Base-by-base conservation (phyloP, 495 filamentous ascomycete genomes). In the Bryoglossum gracile region DNA sequence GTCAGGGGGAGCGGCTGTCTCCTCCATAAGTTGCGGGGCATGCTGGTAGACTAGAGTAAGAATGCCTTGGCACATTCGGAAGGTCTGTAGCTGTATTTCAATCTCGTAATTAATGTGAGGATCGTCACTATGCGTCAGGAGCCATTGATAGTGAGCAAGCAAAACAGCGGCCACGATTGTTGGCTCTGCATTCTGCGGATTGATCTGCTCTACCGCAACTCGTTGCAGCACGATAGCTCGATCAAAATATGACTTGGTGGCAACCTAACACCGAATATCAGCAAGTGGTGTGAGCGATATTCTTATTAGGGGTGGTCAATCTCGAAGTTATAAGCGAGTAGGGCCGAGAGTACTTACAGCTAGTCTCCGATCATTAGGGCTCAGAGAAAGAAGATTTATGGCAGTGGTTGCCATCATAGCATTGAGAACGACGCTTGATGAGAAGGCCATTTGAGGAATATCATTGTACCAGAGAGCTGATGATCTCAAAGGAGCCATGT, bases 401-500 rank as follows among this genome's bases (percentile, higher is more conserved):
- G 49, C 40, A 3, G 41, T 45, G 14, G 46, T 24, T 10, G 13
- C 49, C 5, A 51, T 13, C 8, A 51, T 22, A 11, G 42, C 42
- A 26, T 46, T 44, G 21, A 51, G 49, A 36, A 51, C 49, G 17
- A 46, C 13, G 2, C 25, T 14, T 14, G 40, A 45, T 26, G 40
- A 45, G 17, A 51, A 51, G 14, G 49, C 49, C 14, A 51, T 30
- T 23, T 39, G 40, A 10, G 49, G 49, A 8, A 51, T 51, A 25
- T 46, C 41, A 9, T 45, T 26, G 9, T 51, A 23, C 49, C 49
- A 51, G 14, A 18, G 16, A n/a, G 34, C 17, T 17, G n/a, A 9
- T 32, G 9, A 32, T 32, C 28, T 32, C 28, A 32, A 32, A 32
- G 28, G 28, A 32, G n/a, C 28, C n/a, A 8, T 9, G 28, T 1